phyloP scores from a whole-genome alignment of 306 rosid genomes.

The Luffa aegyptiaca region DNA sequence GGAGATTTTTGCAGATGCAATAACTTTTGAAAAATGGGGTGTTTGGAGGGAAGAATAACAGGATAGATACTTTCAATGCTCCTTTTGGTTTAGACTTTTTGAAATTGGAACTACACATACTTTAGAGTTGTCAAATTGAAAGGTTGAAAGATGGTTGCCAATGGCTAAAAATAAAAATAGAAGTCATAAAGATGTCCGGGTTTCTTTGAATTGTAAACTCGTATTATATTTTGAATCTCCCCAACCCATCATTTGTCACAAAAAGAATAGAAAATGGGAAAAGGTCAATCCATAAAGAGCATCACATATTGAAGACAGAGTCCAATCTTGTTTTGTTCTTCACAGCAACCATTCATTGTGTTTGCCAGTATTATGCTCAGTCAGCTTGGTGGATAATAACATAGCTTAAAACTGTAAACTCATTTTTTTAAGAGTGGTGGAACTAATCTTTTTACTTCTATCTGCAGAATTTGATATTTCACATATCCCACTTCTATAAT shows the following conservation, averaged over 20 bases:
- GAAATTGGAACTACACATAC: neutral
- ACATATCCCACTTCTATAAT: too few relatives aligned
- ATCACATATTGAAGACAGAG: neutral
- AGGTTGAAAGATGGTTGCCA: constrained; percentile 29
- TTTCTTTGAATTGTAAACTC: too few relatives aligned
- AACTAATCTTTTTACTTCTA: too few relatives aligned
- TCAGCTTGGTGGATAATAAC: too few relatives aligned
- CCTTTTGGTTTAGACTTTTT: neutral
- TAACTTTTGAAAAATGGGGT: neutral
- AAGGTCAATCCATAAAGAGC: neutral
- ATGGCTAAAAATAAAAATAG: neutral
- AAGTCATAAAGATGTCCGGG: too few relatives aligned
- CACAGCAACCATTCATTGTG: constrained; percentile 21
- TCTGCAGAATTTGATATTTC: too few relatives aligned
- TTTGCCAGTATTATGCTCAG: neutral
- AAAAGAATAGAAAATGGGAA: neutral
- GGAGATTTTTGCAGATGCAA: neutral
- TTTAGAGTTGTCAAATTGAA: constrained; percentile 19
- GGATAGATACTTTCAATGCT: constrained; percentile 8
- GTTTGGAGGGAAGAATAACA: neutral
- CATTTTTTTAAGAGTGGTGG: too few relatives aligned
- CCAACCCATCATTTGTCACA: neutral
- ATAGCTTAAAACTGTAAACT: too few relatives aligned
- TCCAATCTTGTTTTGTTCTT: constrained; percentile 23
- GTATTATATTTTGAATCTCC: neutral